Base-by-base conservation (phyloP, 768 basidiomycete genomes). In the Phylloporus sp. region DNA sequence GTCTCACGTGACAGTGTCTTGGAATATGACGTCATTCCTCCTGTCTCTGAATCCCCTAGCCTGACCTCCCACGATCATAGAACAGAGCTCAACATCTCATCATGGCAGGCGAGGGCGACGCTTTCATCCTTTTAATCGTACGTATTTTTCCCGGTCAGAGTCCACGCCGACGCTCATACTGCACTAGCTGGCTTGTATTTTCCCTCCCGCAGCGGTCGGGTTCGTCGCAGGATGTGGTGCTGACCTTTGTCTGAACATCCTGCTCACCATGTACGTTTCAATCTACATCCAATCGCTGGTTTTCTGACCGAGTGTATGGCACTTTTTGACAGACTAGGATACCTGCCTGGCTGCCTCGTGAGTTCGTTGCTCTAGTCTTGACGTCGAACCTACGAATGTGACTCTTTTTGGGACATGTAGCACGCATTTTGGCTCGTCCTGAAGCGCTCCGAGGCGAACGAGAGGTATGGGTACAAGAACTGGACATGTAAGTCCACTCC, bases 371-470 rank as follows among this genome's bases (percentile, higher is more conserved):
- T 34, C 0, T 6, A n/a, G 10, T 18, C 7, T 14, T 9, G 20
- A 15, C 13, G 42, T 28, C 15, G 5, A 15, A n/a, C n/a, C n/a
- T n/a, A n/a, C n/a, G n/a, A n/a, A n/a, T n/a, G n/a, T 28, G 26
- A 48, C 13, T 24, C 39, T 20, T 20, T 24, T 24, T 6, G n/a
- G n/a, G n/a, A n/a, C 39, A 7, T 5, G 4, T 28, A 79, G 78
- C 90, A 92, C 58, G 88, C 89, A 1, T 84, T 90, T 67, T 92
- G 86, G 86, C 73, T 94, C 44, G 83, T 92, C 37, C 83, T 90
- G 68, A 82, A 73, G 76, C 84, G 84, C 71, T 79, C 86, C 71
- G 75, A 87, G 50, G 89, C 87, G 0, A 85, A 88, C 59, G 81
- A 86, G 49, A 72, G 9, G 37, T 63, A 55, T 10, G 62, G 62